phyloP scores from a whole-genome alignment of 257 asterid species.

The Eucommia ulmoides region DNA sequence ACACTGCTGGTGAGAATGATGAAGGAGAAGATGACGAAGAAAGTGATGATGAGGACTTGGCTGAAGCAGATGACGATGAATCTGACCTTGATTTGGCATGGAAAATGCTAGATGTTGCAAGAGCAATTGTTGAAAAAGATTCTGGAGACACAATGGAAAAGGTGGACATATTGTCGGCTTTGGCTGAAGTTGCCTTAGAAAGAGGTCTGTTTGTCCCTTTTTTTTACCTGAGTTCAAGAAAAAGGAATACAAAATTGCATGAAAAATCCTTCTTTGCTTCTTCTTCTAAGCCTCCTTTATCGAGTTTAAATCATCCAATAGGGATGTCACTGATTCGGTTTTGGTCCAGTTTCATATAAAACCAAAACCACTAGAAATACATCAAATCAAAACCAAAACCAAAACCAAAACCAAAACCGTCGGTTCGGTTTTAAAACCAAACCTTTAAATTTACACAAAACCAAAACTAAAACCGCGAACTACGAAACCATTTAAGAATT shows the following conservation, averaged over 20 bases:
- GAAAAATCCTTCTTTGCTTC: constrained; percentile 9
- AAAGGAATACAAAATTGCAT: neutral
- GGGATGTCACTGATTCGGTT: no score
- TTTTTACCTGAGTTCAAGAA: neutral
- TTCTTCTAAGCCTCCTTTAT: constrained; percentile 9
- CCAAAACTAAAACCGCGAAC: no score
- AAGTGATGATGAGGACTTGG: constrained; percentile 54
- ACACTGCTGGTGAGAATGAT: no score
- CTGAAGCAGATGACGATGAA: constrained; percentile 90
- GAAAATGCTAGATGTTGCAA: constrained; percentile 96
- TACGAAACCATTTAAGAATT: no score
- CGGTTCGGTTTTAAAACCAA: no score
- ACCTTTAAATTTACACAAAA: no score
- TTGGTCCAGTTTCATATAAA: no score
- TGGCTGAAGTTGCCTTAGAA: constrained; percentile 94
- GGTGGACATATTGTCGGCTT: constrained; percentile 84
- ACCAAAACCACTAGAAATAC: no score
- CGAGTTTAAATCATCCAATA: no score
- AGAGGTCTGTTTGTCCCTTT: constrained; percentile 49
- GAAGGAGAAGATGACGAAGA: constrained; percentile 45
- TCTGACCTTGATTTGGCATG: constrained; percentile 97
- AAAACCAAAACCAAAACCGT: no score
- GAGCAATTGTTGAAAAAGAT: constrained; percentile 82
- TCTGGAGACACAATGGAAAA: constrained; percentile 72
- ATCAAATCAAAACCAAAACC: no score